Conservation (phyloP, 2,329 filamentous ascomycete species). For the Colletotrichum cuscutae region DNA sequence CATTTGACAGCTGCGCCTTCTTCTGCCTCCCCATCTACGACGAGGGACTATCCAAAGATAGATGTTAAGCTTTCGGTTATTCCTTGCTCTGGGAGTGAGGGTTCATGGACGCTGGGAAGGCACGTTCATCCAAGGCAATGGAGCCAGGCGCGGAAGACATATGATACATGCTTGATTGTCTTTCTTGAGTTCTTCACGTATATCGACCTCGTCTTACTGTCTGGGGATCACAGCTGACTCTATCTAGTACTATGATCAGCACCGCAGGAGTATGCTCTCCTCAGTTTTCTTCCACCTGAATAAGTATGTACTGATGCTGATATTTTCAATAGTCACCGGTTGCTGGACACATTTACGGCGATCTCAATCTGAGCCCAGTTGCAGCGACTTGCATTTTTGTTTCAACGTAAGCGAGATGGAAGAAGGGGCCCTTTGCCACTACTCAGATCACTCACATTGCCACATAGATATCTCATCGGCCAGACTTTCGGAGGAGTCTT, state of each 20-base stretch:
- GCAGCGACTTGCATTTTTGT: constrained; percentile 10
- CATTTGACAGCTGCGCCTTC: too few species aligned
- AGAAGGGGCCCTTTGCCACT: too few species aligned
- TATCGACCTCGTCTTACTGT: background rate
- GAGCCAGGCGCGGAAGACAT: constrained; percentile 2
- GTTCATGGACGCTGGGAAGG: background rate
- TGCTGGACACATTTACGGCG: background rate
- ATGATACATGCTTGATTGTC: constrained; percentile 9
- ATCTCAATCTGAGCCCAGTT: background rate
- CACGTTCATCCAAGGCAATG: constrained; percentile 9
- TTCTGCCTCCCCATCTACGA: too few species aligned
- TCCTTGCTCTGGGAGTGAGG: too few species aligned
- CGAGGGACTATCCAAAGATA: too few species aligned
- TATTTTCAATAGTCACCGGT: background rate
- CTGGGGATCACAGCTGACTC: accelerated
- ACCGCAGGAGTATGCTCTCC: constrained; percentile 10
- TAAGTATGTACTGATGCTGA: background rate
- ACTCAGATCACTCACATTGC: background rate
- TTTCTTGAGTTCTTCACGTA: constrained; percentile 29
- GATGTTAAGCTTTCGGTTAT: too few species aligned
- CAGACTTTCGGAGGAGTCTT: constrained; percentile 14
- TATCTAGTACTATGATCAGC: constrained; percentile 3
- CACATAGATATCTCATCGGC: constrained; percentile 7
- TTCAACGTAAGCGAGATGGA: background rate
- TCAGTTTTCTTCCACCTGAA: too few species aligned